These are phyloP conservation scores for Tylopilus plumbeoviolaceoides DNA, from an alignment of 768 basidiomycete species.

Conservation along the genomic window DNA sequence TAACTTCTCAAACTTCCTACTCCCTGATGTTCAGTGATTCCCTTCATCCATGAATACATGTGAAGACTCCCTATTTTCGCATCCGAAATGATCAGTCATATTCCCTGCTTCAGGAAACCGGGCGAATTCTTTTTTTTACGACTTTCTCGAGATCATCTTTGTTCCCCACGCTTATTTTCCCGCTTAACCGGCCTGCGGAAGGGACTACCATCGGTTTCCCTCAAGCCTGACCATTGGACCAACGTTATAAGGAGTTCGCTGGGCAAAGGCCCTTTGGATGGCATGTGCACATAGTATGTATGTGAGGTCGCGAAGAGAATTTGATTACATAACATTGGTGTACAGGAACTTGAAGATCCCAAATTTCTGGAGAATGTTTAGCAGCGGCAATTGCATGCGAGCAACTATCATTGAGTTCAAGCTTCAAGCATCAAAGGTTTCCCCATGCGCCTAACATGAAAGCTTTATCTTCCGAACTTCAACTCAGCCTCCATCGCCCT, in stretches of 20 bases:
- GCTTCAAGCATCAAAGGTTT: too few species aligned
- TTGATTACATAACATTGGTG: background rate
- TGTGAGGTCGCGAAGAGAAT: background rate
- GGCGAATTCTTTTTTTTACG: too few species aligned
- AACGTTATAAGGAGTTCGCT: background rate
- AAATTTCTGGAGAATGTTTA: too few species aligned
- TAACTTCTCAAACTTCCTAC: background rate
- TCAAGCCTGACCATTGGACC: background rate
- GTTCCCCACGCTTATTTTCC: background rate
- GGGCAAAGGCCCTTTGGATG: background rate
- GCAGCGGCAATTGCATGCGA: too few species aligned
- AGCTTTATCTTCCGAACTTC: too few species aligned
- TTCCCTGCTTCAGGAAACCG: too few species aligned
- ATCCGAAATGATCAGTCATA: background rate
- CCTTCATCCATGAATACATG: background rate
- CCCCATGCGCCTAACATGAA: too few species aligned
- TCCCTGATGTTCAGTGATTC: background rate
- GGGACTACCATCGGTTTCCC: background rate
- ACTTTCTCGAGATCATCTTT: too few species aligned
- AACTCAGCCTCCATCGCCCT: too few species aligned
- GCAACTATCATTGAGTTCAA: too few species aligned
- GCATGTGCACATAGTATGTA: too few species aligned
- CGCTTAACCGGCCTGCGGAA: background rate
- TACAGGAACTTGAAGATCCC: too few species aligned
- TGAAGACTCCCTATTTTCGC: background rate